A percentile compares a stretch with the other conserved stretches of the same genome.
Evolutionary conservation across 306 rosid species (phyloP).

Genomic region (Hippophae tibetana): DNA sequence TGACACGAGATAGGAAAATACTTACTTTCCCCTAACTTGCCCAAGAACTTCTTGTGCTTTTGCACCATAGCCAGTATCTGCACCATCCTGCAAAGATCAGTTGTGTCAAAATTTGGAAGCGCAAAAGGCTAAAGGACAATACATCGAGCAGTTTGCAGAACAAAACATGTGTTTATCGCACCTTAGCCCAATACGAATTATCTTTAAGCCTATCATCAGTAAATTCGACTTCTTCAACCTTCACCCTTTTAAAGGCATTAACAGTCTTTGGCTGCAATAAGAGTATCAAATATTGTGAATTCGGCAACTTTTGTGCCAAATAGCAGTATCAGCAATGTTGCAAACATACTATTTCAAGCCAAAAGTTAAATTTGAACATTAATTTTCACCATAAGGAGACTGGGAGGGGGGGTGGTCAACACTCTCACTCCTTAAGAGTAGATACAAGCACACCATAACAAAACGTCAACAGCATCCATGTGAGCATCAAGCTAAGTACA

Average conservation of each 20-base stretch:
- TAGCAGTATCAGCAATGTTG: background rate
- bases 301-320: background rate
- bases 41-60: conserved; percentile 92
- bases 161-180: conserved; percentile 17
- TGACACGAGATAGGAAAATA: background rate
- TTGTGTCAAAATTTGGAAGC: background rate
- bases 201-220: conserved; percentile 67
- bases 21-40: conserved; percentile 90
- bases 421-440: background rate
- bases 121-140: conserved; percentile 11
- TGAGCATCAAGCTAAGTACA: background rate
- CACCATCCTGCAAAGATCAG: conserved; percentile 56
- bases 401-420: background rate
- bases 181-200: conserved; percentile 98
- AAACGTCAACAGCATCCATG: background rate
- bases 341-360: background rate
- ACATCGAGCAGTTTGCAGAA: background rate
- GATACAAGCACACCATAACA: background rate
- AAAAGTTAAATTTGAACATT: background rate
- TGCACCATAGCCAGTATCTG: conserved; percentile 87
- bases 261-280: conserved; percentile 54
- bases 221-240: conserved; percentile 46
- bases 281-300: conserved; percentile 17
- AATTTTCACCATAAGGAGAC: background rate
- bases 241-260: conserved; percentile 72